These are phyloP conservation scores for Heritiera littoralis DNA, from an alignment of 345 rosid species.

Conservation along the genomic window DNA sequence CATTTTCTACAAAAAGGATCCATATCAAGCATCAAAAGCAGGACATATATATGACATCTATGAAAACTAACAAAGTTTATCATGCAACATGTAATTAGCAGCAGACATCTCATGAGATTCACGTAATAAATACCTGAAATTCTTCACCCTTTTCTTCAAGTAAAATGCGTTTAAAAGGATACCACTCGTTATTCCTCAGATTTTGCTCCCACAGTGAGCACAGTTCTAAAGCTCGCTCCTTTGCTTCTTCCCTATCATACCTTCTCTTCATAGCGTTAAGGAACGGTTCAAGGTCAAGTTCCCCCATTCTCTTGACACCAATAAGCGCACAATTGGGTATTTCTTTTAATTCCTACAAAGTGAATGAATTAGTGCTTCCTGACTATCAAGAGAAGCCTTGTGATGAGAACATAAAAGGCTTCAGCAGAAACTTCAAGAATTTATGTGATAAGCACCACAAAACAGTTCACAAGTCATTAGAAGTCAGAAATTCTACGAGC, in stretches of 20 bases:
- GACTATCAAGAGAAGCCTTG: constrained; percentile 15
- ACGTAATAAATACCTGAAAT: constrained; percentile 49
- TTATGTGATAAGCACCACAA: not conserved
- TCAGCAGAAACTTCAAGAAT: constrained; percentile 10
- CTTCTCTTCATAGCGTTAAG: constrained; percentile 69
- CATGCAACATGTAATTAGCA: constrained; percentile 10
- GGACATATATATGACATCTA: not conserved
- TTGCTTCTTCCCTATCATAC: constrained; percentile 66
- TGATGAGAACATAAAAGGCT: constrained; percentile 1
- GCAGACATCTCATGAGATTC: constrained; percentile 4
- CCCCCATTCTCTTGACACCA: constrained; percentile 95
- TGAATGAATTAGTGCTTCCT: constrained; percentile 22
- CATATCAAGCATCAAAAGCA: not conserved
- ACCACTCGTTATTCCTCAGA: constrained; percentile 93
- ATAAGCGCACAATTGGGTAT: constrained; percentile 43
- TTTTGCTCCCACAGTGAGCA: constrained; percentile 93
- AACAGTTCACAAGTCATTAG: not conserved
- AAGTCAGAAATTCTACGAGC: not conserved
- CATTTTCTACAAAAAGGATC: constrained; percentile 1
- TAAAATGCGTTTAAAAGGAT: constrained; percentile 69
- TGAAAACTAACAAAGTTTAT: not conserved
- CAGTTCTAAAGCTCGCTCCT: constrained; percentile 65
- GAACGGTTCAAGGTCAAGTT: constrained; percentile 76
- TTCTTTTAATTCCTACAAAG: constrained; percentile 64
- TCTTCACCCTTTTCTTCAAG: constrained; percentile 46